Evolutionary conservation across 2,329 filamentous ascomycete species (phyloP), one percentile per base, ranked within the genome.

Genomic region (Rhinocladiella similis): DNA sequence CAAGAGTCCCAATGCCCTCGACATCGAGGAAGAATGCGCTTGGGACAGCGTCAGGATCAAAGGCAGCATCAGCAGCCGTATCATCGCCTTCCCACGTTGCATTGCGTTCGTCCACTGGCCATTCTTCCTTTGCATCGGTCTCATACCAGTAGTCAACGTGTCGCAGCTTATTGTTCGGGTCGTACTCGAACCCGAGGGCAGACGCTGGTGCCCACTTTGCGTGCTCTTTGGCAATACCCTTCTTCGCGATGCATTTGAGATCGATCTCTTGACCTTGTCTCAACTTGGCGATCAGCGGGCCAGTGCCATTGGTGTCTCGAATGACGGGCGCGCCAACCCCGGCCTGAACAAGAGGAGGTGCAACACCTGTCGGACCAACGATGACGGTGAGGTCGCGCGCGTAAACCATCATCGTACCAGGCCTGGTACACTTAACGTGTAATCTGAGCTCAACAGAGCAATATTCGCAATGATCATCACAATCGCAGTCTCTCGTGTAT

Each of bases 181-280:
- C 94, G 73, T 99, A 99, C 74, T 99, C 94, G 71, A 99, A 99
- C 20, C 91, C 92, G 39, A 99, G 87, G 3, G 94, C 94, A 39
- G 91, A 83, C 35, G 90, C 93, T 1, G 94, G 92, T 68, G 91
- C 89, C 94, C 94, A 99, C 75, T 99, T 99, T 9, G 94, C 90
- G 74, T 99, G 94, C 73, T 99, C 94, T 80, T 99, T 99, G 36
- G 93, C 92, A 63, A 97, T 97, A 1, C 94, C 94, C 81, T 97
- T 97, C 81, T 96, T 97, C 49, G 93, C 94, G 63, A 97, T 89
- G 70, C 93, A 97, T 60, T 84, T 89, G 69, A 99, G 84, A 72
- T 91, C 88, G 59, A 99, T 77, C 73, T 96, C 91, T 75, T 99
- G 94, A 2, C 89, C 91, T 69, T 87, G 88, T 56, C 93, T 83